A percentile compares a stretch with the other conserved stretches of the same genome.
phyloP scores from a whole-genome alignment of 2,329 filamentous ascomycete genomes.

The Botrytis deweyae region DNA sequence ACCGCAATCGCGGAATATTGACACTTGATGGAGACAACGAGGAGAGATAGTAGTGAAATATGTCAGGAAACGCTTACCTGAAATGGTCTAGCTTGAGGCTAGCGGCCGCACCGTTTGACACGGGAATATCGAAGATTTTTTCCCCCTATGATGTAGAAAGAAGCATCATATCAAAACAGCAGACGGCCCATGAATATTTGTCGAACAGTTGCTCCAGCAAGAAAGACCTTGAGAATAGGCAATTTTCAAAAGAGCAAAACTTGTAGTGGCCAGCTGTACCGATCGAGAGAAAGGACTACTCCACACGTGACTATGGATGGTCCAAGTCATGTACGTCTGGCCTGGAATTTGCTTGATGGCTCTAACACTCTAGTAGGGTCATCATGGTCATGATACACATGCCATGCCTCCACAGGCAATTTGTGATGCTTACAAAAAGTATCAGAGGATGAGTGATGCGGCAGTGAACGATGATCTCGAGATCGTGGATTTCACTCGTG shows the following conservation, averaged over 20 bases:
- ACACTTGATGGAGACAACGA: not conserved
- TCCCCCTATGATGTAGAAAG: not conserved
- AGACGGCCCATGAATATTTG: slow-evolving; percentile 10
- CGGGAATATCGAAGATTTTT: not conserved
- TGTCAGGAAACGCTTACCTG: not conserved
- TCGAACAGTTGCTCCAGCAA: not conserved
- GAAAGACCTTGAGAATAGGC: not conserved
- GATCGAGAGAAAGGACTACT: not conserved
- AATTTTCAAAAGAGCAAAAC: not conserved
- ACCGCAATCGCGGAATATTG: not conserved
- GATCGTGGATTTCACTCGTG: slow-evolving; percentile 37
- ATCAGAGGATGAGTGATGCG: slow-evolving; percentile 35
- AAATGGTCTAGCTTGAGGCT: not conserved
- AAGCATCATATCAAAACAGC: not conserved
- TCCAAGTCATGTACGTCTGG: slow-evolving; percentile 12
- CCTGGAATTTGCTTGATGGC: not conserved
- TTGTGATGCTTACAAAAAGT: slow-evolving; percentile 39
- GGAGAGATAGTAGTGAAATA: not conserved
- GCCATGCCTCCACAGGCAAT: slow-evolving; percentile 39
- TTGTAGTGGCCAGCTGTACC: slow-evolving; percentile 11
- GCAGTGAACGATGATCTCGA: slow-evolving; percentile 33
- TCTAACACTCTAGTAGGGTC: slow-evolving; percentile 17
- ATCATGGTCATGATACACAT: slow-evolving; percentile 37
- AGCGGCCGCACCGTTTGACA: not conserved
- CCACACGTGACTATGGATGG: slow-evolving; percentile 23